These are phyloP conservation scores for Populus simonii DNA, from an alignment of 345 rosid species.

Conservation along the genomic window DNA sequence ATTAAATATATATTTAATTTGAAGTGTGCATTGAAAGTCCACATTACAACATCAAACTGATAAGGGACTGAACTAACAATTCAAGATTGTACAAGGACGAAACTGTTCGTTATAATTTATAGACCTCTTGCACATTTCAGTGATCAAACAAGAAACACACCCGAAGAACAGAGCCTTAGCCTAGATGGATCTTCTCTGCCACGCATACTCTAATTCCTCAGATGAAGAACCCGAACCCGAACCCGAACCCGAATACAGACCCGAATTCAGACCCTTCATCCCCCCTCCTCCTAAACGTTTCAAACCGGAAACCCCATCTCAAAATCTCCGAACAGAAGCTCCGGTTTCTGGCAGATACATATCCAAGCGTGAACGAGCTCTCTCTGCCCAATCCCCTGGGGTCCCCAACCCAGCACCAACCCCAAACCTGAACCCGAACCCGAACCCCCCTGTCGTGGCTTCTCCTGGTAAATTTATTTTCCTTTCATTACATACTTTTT, in stretches of 20 bases:
- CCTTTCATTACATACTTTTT: not conserved
- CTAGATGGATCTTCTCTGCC: constrained; percentile 54
- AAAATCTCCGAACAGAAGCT: constrained; percentile 32
- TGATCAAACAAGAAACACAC: not conserved
- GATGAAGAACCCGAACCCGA: constrained; percentile 45
- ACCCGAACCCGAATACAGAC: constrained; percentile 8
- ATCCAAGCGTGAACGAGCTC: constrained; percentile 65
- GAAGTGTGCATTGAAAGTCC: too few relatives aligned
- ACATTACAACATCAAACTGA: too few relatives aligned
- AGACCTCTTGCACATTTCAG: not conserved
- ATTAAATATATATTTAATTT: too few relatives aligned
- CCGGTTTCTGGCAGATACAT: constrained; percentile 60
- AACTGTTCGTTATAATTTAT: not conserved
- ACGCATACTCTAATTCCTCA: constrained; percentile 42
- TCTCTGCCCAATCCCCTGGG: constrained; percentile 13
- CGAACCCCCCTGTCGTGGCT: constrained; percentile 2
- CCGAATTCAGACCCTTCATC: not conserved
- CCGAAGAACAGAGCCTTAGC: not conserved
- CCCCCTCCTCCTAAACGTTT: constrained; percentile 12
- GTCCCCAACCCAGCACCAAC: not conserved
- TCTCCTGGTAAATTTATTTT: constrained; percentile 35
- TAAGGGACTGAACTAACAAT: not conserved
- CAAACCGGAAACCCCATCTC: not conserved
- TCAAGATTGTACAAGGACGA: not conserved
- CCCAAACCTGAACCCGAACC: not conserved